Evolutionary conservation across 2,329 filamentous ascomycete species (phyloP).

Genomic region (Tolypocladium capitatum): DNA sequence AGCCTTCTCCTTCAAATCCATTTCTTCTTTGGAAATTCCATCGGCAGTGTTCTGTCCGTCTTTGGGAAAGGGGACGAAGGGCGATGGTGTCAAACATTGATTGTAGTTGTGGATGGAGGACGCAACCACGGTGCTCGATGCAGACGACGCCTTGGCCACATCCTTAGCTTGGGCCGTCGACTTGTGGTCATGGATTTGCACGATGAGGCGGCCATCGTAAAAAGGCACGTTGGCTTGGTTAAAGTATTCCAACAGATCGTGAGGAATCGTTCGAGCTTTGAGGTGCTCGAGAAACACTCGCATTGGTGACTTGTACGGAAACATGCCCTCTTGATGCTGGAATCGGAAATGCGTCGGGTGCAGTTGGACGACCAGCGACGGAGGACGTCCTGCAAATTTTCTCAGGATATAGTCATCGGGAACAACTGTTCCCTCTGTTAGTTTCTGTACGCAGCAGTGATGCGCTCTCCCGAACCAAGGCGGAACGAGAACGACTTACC

Average conservation of each 20-base stretch:
- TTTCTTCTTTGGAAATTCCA: slow-evolving; percentile 20
- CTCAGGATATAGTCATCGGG: slow-evolving; percentile 68
- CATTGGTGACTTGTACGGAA: slow-evolving; percentile 89
- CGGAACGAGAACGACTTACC: slow-evolving; percentile 20
- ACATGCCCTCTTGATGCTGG: slow-evolving; percentile 86
- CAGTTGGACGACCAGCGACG: slow-evolving; percentile 77
- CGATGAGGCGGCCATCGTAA: slow-evolving; percentile 91
- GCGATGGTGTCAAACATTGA: slow-evolving; percentile 77
- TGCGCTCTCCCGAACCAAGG: neutral
- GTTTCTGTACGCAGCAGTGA: neutral
- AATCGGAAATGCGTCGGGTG: slow-evolving; percentile 81
- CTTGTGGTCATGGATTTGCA: slow-evolving; percentile 84
- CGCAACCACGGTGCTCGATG: slow-evolving; percentile 48
- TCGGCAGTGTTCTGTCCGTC: slow-evolving; percentile 30
- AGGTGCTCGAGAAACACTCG: slow-evolving; percentile 66
- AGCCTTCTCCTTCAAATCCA: slow-evolving; percentile 14
- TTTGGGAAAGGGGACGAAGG: slow-evolving; percentile 64
- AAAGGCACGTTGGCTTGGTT: slow-evolving; percentile 60
- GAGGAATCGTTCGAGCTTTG: slow-evolving; percentile 63
- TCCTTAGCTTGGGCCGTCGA: slow-evolving; percentile 49
- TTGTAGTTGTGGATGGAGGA: slow-evolving; percentile 92
- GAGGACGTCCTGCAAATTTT: slow-evolving; percentile 61
- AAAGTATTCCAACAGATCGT: slow-evolving; percentile 76
- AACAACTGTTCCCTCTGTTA: slow-evolving; percentile 39
- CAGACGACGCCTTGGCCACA: slow-evolving; percentile 33